Base-by-base conservation (phyloP, 768 basidiomycete genomes). In the Austroboletus eburneus region DNA sequence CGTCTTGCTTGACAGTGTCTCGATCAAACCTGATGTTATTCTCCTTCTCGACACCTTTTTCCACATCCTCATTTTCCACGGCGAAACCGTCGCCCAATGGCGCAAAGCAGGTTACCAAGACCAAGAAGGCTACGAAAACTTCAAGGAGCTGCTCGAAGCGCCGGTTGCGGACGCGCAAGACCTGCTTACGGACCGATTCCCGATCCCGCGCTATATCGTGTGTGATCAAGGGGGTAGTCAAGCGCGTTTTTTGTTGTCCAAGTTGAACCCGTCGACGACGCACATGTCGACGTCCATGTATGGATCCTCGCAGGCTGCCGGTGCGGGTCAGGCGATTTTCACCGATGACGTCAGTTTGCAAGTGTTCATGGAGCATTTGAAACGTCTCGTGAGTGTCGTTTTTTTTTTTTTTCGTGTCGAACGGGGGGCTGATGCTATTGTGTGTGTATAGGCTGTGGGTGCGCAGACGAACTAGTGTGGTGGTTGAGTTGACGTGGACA, bases 61-160 rank as follows among this genome's bases (percentile, higher is more conserved):
- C 91, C 95, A 99, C 64, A 96, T 98, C 56, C 85, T 98, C 58
- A 98, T 99, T 67, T 98, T 96, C 86, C 96, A 99, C 63, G 96
- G 96, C 18, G 91, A 95, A 66, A 90, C 91, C 18, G 79, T 99
- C 39, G 94, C 96, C 0, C 87, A 93, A 65, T 99, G 96, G 96
- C 81, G 95, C 42, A 98, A 98, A 68, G 89, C 91, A 10, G 94
- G 93, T 0, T 99, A 98, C 61, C 96, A 98, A 61, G 94, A 99
- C 1, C 95, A 97, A 69, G 94, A 97, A 65, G 94, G 92, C 29
- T 96, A 98, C 59, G 96, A 98, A 69, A 98, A 99, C 69, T 89
- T 99, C 71, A 94, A 93, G 59, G 92, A 95, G 63, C 73, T 98
- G 38, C 77, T 98, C 14, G 88, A 91, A 59, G 69, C 79, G 3